Base-by-base conservation (phyloP, 371 early-diverging fungal species). In the Fennellomyces sp. region DNA sequence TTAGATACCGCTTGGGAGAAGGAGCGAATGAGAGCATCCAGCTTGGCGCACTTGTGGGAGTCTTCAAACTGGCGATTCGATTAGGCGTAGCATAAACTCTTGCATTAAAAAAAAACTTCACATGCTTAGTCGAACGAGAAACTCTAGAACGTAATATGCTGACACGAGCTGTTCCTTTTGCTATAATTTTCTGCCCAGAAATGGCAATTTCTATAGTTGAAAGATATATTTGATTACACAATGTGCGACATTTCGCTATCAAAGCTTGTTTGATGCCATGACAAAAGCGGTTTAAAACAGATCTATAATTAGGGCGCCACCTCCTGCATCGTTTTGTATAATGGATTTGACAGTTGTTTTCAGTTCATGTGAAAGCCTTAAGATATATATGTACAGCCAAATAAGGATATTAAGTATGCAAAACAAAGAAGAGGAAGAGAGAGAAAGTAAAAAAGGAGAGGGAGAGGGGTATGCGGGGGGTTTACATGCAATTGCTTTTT, bases 21-120 rank as follows among this genome's bases (percentile, higher is more conserved):
- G 97, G 95, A 0, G 88, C 92, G 33, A 87, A 78, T 27, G 96
- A 96, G 58, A 88, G 83, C 47, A 76, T 94, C 31, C 98, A 97
- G 69, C 74, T 94, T 17, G 78, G 88, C 11, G 87, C 92, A 3
- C 66, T 96, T 38, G 75, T 94, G 5, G 93, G 93, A n/a, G 74
- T 86, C 0, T 95, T 94, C 63, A 88, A 88, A 63, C 65, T 88
- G 21, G 91, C 87, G 2, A 29, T 58, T 36, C 10, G 28, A 26
- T 28, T 33, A 17, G 39, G 25, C 27, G 54, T 39, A 27, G 15
- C 55, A 21, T 31, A 75, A 69, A 33, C 5, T 39, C 5, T 12
- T 38, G 17, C 13, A 39, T 11, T 39, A 39, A 39, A 33, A 33
- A 4, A 19, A 39, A 39, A 11, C 17, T 39, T 39, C 39, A 39